A percentile compares a stretch with the other conserved stretches of the same genome.
Conservation (phyloP, 2,329 filamentous ascomycete genomes). For the Fusarium papillatum region DNA sequence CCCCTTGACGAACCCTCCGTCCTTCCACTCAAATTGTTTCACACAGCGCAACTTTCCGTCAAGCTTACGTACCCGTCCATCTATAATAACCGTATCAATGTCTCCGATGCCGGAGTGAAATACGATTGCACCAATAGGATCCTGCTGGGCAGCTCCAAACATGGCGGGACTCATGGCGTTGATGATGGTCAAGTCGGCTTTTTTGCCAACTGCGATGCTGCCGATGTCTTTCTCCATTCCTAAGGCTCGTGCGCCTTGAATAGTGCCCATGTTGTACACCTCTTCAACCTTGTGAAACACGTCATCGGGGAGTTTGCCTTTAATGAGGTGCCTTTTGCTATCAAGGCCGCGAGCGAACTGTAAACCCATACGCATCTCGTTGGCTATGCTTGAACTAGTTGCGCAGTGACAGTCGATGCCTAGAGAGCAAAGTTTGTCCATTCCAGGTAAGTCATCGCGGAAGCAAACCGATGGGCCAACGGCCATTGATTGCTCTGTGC, state of each 20-base stretch:
- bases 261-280: constrained; percentile 7
- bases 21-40: constrained; percentile 1
- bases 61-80: neutral
- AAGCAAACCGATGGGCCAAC: constrained; percentile 14
- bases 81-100: constrained; percentile 4
- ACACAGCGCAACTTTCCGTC: constrained; percentile 1
- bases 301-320: neutral
- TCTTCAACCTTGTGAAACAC: neutral
- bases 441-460: neutral
- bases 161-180: constrained; percentile 5
- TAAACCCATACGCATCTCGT: constrained; percentile 5
- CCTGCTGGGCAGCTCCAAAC: constrained; percentile 2
- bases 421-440: neutral
- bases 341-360: neutral
- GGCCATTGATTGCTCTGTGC: constrained; percentile 25
- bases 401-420: constrained; percentile 13
- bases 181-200: constrained; percentile 6
- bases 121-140: constrained; percentile 1
- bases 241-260: constrained; percentile 11
- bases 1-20: neutral
- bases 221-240: constrained; percentile 9
- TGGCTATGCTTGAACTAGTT: neutral
- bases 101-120: constrained; percentile 5
- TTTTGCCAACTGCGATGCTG: constrained; percentile 9
- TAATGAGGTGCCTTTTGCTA: neutral